Evolutionary conservation across 2,329 filamentous ascomycete genomes (phyloP), one percentile per base, ranked within the genome.

Genomic region (Cladosporium cucumerinum): DNA sequence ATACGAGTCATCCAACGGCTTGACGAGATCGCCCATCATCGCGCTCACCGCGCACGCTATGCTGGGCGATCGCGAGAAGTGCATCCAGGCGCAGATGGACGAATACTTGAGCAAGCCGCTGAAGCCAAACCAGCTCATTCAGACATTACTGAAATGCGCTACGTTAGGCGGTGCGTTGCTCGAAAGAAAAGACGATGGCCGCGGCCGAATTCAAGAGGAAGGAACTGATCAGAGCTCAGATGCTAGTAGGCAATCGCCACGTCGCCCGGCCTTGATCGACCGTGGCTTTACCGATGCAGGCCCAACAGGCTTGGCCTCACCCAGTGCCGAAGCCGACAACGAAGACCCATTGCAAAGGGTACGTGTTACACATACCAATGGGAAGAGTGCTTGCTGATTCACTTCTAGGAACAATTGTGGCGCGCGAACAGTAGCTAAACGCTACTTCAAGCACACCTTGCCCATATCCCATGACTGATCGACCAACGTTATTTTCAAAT

Each of bases 1-100:
- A 77, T 98, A 94, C 77, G 95, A 99, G 78, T 88, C 89, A 66
- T 90, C 89, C 69, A 86, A 92, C 70, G 89, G 89, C 63, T 85
- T 92, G 36, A 88, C 91, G 65, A 87, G 94, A 61, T 97, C 94
- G 12, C 95, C 95, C 16, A 97, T 99, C 74, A 97, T 99, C 72
- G 95, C 95, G 2, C 85, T 99, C 52, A 99, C 95, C 14, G 95
- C 95, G 1, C 95, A 99, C 79, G 95, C 95, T 72, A 99, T 99
- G 95, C 89, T 98, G 82, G 95, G 95, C 69, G 95, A 99, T 75
- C 87, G 95, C 58, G 95, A 99, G 77, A 97, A 96, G 82, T 99
- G 95, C 78, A 96, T 99, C 67, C 92, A 97, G 76, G 95, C 94
- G 11, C 93, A 98, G 81, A 99, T 99, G 95, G 95, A 99, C 77